phyloP scores from a whole-genome alignment of 2,329 filamentous ascomycete genomes.

The Hypoxylon sp. region DNA sequence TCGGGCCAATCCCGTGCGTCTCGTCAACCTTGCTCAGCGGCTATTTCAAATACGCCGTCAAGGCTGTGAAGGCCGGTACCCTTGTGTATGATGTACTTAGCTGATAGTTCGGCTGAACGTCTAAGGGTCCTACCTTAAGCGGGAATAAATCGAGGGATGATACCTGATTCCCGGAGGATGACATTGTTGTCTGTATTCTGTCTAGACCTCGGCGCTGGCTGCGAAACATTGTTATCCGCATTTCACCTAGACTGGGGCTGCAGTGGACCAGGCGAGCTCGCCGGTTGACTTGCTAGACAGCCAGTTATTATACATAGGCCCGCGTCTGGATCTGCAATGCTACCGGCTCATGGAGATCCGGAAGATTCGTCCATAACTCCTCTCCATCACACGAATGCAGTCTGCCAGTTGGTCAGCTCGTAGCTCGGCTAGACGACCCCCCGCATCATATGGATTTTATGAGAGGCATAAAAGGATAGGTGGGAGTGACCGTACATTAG shows the following conservation, averaged over 20 bases:
- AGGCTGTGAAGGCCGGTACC: too few species aligned
- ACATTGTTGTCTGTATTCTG: too few species aligned
- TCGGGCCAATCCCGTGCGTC: constrained; percentile 13
- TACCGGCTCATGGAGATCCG: constrained; percentile 12
- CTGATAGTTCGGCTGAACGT: neutral
- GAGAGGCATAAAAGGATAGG: constrained; percentile 9
- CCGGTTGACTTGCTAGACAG: too few species aligned
- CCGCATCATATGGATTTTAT: constrained; percentile 7
- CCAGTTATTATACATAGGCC: too few species aligned
- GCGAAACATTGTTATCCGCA: constrained; percentile 21
- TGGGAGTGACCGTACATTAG: neutral
- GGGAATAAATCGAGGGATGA: neutral
- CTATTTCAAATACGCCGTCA: too few species aligned
- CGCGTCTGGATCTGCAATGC: neutral
- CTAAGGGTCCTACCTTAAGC: constrained; percentile 11
- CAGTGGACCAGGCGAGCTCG: neutral
- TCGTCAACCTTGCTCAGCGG: too few species aligned
- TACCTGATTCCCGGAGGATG: too few species aligned
- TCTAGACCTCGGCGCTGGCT: constrained; percentile 1
- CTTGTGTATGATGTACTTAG: neutral
- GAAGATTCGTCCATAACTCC: neutral
- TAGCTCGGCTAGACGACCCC: constrained; percentile 1
- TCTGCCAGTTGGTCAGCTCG: too few species aligned
- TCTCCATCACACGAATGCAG: too few species aligned
- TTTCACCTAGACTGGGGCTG: constrained; percentile 11